These are phyloP conservation scores for Piloderma croceum DNA, from an alignment of 768 basidiomycete genomes.

Conservation along the genomic window DNA sequence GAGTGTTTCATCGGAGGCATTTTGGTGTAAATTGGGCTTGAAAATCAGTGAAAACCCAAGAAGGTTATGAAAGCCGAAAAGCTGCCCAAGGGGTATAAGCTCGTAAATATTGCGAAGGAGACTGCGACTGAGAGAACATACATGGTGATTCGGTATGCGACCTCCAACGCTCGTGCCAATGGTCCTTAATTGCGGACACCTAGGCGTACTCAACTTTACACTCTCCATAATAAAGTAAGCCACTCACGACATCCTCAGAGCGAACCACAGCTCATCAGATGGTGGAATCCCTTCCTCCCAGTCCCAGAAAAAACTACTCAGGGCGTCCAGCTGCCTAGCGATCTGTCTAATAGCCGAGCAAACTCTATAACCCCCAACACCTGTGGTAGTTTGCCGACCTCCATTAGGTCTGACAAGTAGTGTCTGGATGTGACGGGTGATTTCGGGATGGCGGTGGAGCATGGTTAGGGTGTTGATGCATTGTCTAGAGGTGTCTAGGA, in stretches of 20 bases:
- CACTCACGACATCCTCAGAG: conserved; percentile 58
- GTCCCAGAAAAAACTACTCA: conserved; percentile 66
- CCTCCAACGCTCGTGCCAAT: conserved; percentile 60
- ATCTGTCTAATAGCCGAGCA: conserved; percentile 48
- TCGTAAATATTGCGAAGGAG: conserved; percentile 3
- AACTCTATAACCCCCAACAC: background rate
- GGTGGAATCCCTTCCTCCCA: conserved; percentile 58
- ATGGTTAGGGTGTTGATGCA: conserved; percentile 60
- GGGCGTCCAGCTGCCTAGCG: conserved; percentile 54
- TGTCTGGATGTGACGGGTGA: conserved; percentile 64
- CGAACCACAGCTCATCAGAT: conserved; percentile 75
- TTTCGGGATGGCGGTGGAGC: conserved; percentile 47
- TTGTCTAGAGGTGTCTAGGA: conserved; percentile 51
- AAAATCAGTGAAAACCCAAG: conserved; percentile 56
- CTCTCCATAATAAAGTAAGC: no score
- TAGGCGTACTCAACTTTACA: no score
- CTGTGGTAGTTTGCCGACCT: conserved; percentile 9
- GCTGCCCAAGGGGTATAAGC: conserved; percentile 29
- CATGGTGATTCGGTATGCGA: conserved; percentile 42
- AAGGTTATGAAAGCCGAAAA: conserved; percentile 65
- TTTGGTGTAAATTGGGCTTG: conserved; percentile 60
- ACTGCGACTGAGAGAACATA: conserved; percentile 1
- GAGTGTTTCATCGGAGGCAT: no score
- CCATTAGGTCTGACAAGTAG: conserved; percentile 44
- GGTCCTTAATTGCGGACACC: conserved; percentile 61